phyloP scores from a whole-genome alignment of 208 protist species.

The Leishmania mexicana region DNA sequence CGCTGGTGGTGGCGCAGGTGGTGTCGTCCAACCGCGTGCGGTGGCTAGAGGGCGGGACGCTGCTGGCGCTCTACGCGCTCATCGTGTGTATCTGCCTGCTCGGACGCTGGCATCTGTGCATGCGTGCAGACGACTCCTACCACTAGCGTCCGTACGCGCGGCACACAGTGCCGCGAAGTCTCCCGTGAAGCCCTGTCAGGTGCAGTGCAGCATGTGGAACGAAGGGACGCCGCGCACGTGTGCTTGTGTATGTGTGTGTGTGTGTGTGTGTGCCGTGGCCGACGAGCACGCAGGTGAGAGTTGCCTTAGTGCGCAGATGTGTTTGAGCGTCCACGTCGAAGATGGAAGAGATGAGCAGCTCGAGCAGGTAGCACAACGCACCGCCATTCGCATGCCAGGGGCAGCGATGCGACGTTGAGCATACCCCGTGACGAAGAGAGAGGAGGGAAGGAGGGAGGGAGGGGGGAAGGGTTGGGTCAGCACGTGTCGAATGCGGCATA shows the following conservation, averaged over 20 bases:
- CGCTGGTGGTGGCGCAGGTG: slow-evolving; percentile 58
- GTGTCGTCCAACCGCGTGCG: slow-evolving; percentile 50
- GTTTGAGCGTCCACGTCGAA: neutral
- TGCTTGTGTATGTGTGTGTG: neutral
- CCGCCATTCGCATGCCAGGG: neutral
- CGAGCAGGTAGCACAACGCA: neutral
- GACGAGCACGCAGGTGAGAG: neutral
- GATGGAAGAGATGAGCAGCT: neutral
- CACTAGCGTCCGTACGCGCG: neutral
- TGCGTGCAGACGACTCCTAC: neutral
- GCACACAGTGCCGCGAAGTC: neutral
- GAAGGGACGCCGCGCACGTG: neutral
- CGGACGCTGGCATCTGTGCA: slow-evolving; percentile 46
- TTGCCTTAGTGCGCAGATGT: neutral
- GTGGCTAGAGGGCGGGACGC: slow-evolving; percentile 69
- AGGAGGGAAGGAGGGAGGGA: neutral
- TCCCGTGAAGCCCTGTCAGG: neutral
- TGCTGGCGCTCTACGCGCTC: slow-evolving; percentile 64
- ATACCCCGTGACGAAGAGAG: neutral
- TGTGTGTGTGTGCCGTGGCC: neutral
- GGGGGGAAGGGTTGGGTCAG: neutral
- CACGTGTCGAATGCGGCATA: neutral
- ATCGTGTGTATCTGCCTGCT: slow-evolving; percentile 42
- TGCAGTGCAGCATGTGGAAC: neutral
- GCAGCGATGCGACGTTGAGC: neutral